Evolutionary conservation across 73 alveolate species (phyloP).

Genomic region (Paramecium primaurelia): DNA sequence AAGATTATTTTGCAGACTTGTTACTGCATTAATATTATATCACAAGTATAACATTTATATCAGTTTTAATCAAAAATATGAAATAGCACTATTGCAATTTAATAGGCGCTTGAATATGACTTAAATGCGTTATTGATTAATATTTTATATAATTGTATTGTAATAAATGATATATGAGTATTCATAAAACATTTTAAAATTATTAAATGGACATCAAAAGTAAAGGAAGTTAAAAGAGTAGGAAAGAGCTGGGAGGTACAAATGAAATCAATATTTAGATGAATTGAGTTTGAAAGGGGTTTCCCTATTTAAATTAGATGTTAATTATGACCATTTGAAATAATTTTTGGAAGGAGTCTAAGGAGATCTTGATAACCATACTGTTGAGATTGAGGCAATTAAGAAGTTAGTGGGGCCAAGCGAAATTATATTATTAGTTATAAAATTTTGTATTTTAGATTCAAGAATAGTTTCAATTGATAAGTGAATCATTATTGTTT

Average conservation of each 20-base stretch:
- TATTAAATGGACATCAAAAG: slow-evolving; percentile 29
- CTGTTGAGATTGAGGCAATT: slow-evolving; percentile 29
- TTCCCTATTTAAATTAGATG: slow-evolving; percentile 52
- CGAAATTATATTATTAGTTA: background rate
- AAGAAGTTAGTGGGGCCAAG: slow-evolving; percentile 48
- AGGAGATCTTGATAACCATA: slow-evolving; percentile 22
- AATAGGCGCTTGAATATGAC: background rate
- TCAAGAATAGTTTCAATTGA: background rate
- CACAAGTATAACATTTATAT: too few relatives aligned
- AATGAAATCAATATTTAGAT: background rate
- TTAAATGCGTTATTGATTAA: background rate
- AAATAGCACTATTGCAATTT: background rate
- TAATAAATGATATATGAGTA: background rate
- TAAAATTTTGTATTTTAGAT: background rate
- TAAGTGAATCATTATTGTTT: slow-evolving; percentile 10
- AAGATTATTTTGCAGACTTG: background rate
- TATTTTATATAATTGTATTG: background rate
- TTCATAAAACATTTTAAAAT: background rate
- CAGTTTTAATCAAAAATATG: too few relatives aligned
- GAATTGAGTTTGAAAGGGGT: slow-evolving; percentile 57
- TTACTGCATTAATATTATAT: background rate
- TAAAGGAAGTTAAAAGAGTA: slow-evolving; percentile 22
- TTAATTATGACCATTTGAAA: slow-evolving; percentile 58
- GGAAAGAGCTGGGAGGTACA: slow-evolving; percentile 27
- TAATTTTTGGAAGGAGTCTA: slow-evolving; percentile 51